A percentile compares a stretch with the other conserved stretches of the same genome.
These are phyloP conservation scores for Tolypocladium inflatum DNA, from an alignment of 2,329 filamentous ascomycete genomes.

Conservation along the genomic window DNA sequence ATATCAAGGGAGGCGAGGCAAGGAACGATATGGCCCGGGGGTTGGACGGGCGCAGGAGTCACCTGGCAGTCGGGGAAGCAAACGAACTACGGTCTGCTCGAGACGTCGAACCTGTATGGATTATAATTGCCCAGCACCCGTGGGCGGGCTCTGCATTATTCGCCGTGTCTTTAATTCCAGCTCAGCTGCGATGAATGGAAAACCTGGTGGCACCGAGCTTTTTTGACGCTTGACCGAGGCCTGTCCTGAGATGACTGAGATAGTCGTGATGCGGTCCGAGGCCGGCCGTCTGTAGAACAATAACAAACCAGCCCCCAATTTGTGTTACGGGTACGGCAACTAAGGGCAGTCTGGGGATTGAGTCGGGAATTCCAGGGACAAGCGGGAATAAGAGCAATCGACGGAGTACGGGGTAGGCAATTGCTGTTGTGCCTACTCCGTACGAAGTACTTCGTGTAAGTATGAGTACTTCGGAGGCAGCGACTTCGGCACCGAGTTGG, in stretches of 20 bases:
- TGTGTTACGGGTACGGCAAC: background rate
- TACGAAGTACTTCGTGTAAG: too few species aligned
- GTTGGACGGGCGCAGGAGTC: background rate
- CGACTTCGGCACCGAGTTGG: background rate
- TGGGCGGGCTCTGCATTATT: background rate
- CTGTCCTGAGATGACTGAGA: background rate
- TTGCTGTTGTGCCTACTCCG: too few species aligned
- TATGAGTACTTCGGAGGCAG: too few species aligned
- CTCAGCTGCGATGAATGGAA: background rate
- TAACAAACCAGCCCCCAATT: background rate
- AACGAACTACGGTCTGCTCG: background rate
- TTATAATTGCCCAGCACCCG: slow-evolving; percentile 4
- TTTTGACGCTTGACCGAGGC: background rate
- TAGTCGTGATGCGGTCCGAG: too few species aligned
- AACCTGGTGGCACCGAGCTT: background rate
- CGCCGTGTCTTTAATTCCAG: background rate
- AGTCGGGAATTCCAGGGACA: too few species aligned
- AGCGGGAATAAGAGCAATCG: too few species aligned
- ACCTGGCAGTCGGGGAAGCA: background rate
- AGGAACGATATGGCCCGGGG: background rate
- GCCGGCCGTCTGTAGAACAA: background rate
- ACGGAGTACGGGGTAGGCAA: too few species aligned
- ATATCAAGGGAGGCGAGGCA: background rate
- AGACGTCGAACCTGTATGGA: slow-evolving; percentile 8
- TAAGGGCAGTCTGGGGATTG: too few species aligned